Conservation (phyloP, 345 rosid genomes). For the Pugionium cornutum region DNA sequence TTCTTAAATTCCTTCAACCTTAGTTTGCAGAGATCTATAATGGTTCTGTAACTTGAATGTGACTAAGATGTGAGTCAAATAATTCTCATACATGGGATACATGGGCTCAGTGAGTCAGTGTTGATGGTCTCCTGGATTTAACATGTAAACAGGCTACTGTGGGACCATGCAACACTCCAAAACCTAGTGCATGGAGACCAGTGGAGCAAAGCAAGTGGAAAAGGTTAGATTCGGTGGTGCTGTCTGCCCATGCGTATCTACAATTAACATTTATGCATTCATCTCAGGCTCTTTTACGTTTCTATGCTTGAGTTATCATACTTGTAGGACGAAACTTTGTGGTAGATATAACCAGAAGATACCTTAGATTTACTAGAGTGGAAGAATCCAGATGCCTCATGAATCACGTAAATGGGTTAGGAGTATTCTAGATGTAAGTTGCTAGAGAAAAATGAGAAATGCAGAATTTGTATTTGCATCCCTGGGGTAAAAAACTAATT, state of each 20-base stretch:
- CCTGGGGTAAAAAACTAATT: slow-evolving; percentile 8
- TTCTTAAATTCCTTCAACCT: neutral
- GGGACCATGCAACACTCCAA: slow-evolving; percentile 86
- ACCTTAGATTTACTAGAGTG: slow-evolving; percentile 10
- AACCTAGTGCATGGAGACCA: slow-evolving; percentile 95
- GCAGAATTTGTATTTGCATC: slow-evolving; percentile 23
- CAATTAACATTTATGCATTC: neutral
- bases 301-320: slow-evolving; percentile 27
- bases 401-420: neutral
- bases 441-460: slow-evolving; percentile 10
- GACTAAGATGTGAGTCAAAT: neutral
- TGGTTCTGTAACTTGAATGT: neutral
- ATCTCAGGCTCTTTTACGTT: slow-evolving; percentile 13
- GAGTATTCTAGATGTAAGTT: slow-evolving; percentile 19
- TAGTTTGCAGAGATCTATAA: slow-evolving; percentile 24
- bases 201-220: slow-evolving; percentile 96
- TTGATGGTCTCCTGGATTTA: slow-evolving; percentile 31
- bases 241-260: slow-evolving; percentile 17
- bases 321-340: slow-evolving; percentile 10
- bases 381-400: slow-evolving; percentile 13
- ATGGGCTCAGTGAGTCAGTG: slow-evolving; percentile 27
- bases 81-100: slow-evolving; percentile 3
- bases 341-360: slow-evolving; percentile 1
- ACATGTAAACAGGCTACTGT: slow-evolving; percentile 71
- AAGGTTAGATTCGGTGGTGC: slow-evolving; percentile 56